A percentile compares a stretch with the other conserved stretches of the same genome.
Evolutionary conservation across 768 basidiomycete genomes (phyloP).

Genomic region (Phanerochaete carnosa): DNA sequence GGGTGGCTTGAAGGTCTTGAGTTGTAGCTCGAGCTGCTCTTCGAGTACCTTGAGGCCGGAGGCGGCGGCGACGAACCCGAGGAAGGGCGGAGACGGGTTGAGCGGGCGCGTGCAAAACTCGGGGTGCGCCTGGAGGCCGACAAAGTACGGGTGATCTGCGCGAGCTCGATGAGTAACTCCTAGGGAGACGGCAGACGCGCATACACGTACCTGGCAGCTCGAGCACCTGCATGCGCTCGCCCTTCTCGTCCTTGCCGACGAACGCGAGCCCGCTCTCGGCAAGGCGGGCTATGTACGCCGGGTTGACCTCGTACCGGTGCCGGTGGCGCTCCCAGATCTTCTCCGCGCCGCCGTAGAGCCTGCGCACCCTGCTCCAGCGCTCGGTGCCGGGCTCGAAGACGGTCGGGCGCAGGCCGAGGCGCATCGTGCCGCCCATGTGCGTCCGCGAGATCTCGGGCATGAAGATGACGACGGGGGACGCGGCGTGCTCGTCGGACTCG

Average conservation of each 20-base stretch:
- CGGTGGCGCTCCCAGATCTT: conserved; percentile 96
- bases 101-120: conserved; percentile 98
- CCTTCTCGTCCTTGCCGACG: conserved; percentile 89
- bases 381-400: conserved; percentile 75
- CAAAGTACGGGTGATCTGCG: conserved; percentile 89
- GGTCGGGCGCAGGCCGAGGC: conserved; percentile 95
- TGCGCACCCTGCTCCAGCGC: conserved; percentile 66
- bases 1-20: conserved; percentile 60
- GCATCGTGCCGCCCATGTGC: conserved; percentile 99
- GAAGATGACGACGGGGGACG: conserved; percentile 83
- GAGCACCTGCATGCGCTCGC: conserved; percentile 95
- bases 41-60: conserved; percentile 50
- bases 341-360: conserved; percentile 77
- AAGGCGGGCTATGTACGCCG: conserved; percentile 72
- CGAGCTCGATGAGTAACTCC: not conserved
- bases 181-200: not conserved
- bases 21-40: conserved; percentile 72
- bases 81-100: conserved; percentile 96
- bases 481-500: conserved; percentile 65
- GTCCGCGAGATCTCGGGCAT: conserved; percentile 99
- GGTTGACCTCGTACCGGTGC: conserved; percentile 96
- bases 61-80: conserved; percentile 90
- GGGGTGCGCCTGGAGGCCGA: conserved; percentile 94
- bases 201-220: conserved; percentile 71
- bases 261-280: conserved; percentile 71